Conservation (phyloP, 148 eudicot species). For the Chenopodium album region DNA sequence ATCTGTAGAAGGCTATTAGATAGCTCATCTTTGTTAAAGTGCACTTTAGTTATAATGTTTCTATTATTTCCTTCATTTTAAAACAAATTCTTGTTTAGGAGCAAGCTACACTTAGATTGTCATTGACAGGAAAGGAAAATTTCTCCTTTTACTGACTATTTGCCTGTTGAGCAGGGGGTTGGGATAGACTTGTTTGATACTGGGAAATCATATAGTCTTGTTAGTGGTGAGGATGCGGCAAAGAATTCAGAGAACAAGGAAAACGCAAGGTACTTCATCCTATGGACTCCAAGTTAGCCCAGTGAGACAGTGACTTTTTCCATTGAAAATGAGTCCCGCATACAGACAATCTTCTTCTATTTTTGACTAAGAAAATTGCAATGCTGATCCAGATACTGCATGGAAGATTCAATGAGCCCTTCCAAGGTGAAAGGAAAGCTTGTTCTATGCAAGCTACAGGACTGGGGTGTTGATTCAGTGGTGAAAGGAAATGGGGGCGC, state of each 20-base stretch:
- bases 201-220: constrained; percentile 52
- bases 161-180: constrained; percentile 45
- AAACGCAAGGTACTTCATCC: constrained; percentile 47
- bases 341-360: neutral
- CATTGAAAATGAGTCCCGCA: neutral
- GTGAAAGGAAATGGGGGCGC: constrained; percentile 71
- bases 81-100: too few species aligned
- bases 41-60: neutral
- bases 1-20: neutral
- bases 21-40: neutral
- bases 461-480: constrained; percentile 66
- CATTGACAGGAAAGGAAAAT: neutral
- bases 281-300: neutral
- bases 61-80: neutral
- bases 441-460: constrained; percentile 55
- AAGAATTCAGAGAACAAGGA: constrained; percentile 42
- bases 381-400: constrained; percentile 37
- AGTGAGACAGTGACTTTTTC: neutral
- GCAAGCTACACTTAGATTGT: neutral
- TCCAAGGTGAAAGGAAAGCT: constrained; percentile 80
- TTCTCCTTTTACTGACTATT: neutral
- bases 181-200: constrained; percentile 50
- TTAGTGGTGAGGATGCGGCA: constrained; percentile 77
- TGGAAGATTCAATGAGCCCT: constrained; percentile 58
- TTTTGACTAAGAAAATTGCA: constrained; percentile 12